A percentile compares a stretch with the other conserved stretches of the same genome.
These are phyloP conservation scores for Solanum bulbocastanum DNA, from an alignment of 257 asterid genomes.

Conservation along the genomic window DNA sequence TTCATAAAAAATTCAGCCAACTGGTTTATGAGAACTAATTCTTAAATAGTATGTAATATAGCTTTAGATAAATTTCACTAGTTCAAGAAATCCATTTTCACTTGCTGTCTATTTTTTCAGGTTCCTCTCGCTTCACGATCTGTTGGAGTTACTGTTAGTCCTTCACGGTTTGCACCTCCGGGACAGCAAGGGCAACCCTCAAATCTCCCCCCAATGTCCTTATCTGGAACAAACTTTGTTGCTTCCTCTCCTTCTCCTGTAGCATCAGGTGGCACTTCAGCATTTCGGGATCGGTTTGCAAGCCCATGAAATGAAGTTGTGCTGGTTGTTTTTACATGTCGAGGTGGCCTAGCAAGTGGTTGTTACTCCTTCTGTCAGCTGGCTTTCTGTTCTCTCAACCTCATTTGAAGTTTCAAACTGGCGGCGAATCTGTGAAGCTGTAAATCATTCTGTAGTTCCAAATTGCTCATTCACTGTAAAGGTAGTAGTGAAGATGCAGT, in stretches of 20 bases:
- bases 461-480: not conserved
- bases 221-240: slow-evolving; percentile 59
- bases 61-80: not conserved
- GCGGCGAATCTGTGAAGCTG: not conserved
- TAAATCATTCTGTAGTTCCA: not conserved
- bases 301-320: slow-evolving; percentile 49
- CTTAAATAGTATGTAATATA: not conserved
- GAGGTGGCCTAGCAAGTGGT: not conserved
- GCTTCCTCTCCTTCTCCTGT: slow-evolving; percentile 93
- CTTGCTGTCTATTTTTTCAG: slow-evolving; percentile 25
- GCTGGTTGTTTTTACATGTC: not conserved
- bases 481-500: not conserved
- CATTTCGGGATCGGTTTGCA: slow-evolving; percentile 57
- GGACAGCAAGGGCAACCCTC: slow-evolving; percentile 46
- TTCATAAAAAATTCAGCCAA: not conserved
- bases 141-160: slow-evolving; percentile 58
- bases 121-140: slow-evolving; percentile 53
- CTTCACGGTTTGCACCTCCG: slow-evolving; percentile 60
- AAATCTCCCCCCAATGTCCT: slow-evolving; percentile 38
- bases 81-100: not conserved
- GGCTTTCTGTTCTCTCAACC: not conserved
- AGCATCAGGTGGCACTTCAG: slow-evolving; percentile 86
- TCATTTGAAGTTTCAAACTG: not conserved
- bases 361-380: not conserved
- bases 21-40: not conserved